Evolutionary conservation across 495 filamentous ascomycete genomes (phyloP).

Genomic region (Lepraria neglecta): DNA sequence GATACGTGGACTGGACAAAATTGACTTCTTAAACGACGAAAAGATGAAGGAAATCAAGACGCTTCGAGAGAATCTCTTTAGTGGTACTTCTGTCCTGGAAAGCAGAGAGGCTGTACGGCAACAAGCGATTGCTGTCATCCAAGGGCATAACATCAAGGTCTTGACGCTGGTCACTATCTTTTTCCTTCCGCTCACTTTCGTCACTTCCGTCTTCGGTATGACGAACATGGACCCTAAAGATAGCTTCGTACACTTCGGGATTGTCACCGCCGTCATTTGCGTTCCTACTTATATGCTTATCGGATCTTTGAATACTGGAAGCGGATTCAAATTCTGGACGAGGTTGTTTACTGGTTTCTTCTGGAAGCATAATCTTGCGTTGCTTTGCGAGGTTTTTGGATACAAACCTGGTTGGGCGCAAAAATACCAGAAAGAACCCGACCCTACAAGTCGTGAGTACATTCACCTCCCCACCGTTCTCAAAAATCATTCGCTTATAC

Average conservation of each 20-base stretch:
- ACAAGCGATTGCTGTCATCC: slow-evolving; percentile 35
- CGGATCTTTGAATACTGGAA: slow-evolving; percentile 35
- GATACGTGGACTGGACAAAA: slow-evolving; percentile 23
- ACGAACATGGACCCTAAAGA: slow-evolving; percentile 36
- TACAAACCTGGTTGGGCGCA: slow-evolving; percentile 7
- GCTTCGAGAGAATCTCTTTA: slow-evolving; percentile 40
- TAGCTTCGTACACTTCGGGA: slow-evolving; percentile 34
- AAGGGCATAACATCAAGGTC: slow-evolving; percentile 43
- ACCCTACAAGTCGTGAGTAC: not conserved
- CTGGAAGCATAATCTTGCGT: slow-evolving; percentile 4
- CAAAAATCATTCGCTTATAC: not conserved
- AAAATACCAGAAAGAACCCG: not conserved
- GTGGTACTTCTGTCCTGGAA: slow-evolving; percentile 39
- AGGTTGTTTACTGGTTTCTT: slow-evolving; percentile 2
- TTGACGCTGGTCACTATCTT: slow-evolving; percentile 44
- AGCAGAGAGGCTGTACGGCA: slow-evolving; percentile 35
- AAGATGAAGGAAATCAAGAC: slow-evolving; percentile 35
- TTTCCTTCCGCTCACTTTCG: slow-evolving; percentile 43
- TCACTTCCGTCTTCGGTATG: slow-evolving; percentile 43
- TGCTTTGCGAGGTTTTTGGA: not conserved
- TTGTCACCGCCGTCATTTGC: slow-evolving; percentile 37
- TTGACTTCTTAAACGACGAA: slow-evolving; percentile 24
- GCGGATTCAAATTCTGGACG: slow-evolving; percentile 21
- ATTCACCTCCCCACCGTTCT: not conserved
- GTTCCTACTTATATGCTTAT: slow-evolving; percentile 42